These are phyloP conservation scores for Dalbergia oliveri DNA, from an alignment of 306 rosid genomes.

Conservation along the genomic window DNA sequence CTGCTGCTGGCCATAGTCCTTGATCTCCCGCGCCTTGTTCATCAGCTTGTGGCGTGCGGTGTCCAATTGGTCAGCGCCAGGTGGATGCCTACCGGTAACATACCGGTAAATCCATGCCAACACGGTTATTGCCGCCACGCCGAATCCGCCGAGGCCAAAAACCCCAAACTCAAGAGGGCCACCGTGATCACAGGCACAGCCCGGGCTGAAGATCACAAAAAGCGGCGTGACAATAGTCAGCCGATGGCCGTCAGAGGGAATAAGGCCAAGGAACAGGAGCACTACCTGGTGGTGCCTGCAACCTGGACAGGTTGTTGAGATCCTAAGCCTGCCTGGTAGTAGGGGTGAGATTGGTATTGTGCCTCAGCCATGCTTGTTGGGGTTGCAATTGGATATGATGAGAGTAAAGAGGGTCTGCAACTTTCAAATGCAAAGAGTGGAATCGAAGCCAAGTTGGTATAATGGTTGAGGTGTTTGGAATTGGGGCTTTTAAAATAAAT, in stretches of 20 bases:
- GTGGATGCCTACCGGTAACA: constrained; percentile 61
- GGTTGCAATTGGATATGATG: background rate
- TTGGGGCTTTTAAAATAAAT: constrained; percentile 29
- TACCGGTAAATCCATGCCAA: constrained; percentile 76
- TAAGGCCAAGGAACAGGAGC: constrained; percentile 61
- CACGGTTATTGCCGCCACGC: constrained; percentile 75
- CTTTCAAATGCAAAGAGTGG: background rate
- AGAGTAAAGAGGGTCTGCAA: background rate
- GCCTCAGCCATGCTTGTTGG: constrained; percentile 57
- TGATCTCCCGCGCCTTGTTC: constrained; percentile 76
- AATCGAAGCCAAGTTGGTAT: background rate
- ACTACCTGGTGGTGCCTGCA: constrained; percentile 72
- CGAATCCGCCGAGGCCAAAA: constrained; percentile 70
- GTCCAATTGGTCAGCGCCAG: constrained; percentile 63
- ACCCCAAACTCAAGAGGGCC: constrained; percentile 60
- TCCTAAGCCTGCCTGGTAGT: background rate
- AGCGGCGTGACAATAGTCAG: constrained; percentile 71
- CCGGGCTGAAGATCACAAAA: constrained; percentile 86
- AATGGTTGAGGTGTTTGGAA: background rate
- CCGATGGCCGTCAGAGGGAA: constrained; percentile 64
- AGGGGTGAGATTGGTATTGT: constrained; percentile 31
- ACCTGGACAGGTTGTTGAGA: constrained; percentile 50
- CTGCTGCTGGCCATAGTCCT: constrained; percentile 76
- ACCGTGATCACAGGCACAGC: constrained; percentile 64
- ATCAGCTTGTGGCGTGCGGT: constrained; percentile 59